Evolutionary conservation across 2,329 filamentous ascomycete species (phyloP), one percentile per base, ranked within the genome.

Genomic region (Xylariaceae sp.): DNA sequence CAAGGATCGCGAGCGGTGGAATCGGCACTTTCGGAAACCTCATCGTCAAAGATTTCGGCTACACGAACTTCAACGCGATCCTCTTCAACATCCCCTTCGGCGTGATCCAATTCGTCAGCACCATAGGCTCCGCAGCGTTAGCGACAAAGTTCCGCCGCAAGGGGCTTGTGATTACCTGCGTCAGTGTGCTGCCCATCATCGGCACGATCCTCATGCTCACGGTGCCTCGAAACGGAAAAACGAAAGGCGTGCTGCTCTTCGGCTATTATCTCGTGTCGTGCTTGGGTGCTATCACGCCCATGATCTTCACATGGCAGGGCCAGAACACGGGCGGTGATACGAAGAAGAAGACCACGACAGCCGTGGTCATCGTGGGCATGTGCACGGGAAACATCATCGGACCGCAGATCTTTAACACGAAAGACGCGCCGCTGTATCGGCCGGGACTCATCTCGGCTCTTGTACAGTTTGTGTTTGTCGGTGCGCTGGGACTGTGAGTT

Each of bases 361-460:
- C 77, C 2, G 78, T 85, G 12, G 72, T 88, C 3, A 86, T 88
- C 61, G 76, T 88, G 23, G 85, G 85, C 6, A 81, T 84, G 62
- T 85, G 82, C 47, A 80, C 81, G 1, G 86, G 86, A 6, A 88
- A 89, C 62, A 82, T 88, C 40, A 76, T 88, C n/a, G 86, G 86
- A 0, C 86, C 86, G 0, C 82, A 84, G 53, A 73, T 88, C 1
- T 88, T 86, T 72, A 84, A 79, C 21, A 81, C 83, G 0, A 76
- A 75, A 2, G 84, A 88, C 64, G 81, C 80, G 28, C 86, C 86
- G 0, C 71, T 78, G 2, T 88, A 88, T 65, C 72, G 72, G 5
- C 76, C 83, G 12, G 85, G 86, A 1, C 75, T 88, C 1, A 74
- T 78, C n/a, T 80, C 82, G 2, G 87, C 86, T 53, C 77, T 89